These are phyloP conservation scores for Talaromyces thailandensis DNA, from an alignment of 495 filamentous ascomycete genomes.

Conservation along the genomic window DNA sequence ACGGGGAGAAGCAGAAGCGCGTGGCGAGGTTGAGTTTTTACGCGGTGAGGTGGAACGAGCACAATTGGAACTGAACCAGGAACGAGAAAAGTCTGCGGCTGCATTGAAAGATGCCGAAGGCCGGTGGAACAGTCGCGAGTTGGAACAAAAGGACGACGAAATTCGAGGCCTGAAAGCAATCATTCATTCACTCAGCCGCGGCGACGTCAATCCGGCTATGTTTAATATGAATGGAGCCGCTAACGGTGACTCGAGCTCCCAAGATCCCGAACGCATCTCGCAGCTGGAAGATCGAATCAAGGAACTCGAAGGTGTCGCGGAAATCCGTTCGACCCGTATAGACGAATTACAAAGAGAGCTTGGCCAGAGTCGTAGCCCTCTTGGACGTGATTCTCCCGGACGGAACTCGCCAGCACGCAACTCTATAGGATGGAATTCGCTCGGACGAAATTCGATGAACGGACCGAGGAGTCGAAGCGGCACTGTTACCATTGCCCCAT, in stretches of 20 bases:
- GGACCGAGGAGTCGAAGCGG: constrained; percentile 24
- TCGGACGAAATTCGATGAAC: constrained; percentile 4
- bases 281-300: constrained; percentile 66
- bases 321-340: constrained; percentile 65
- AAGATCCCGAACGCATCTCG: constrained; percentile 24
- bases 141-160: constrained; percentile 94
- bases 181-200: constrained; percentile 85
- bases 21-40: constrained; percentile 93
- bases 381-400: constrained; percentile 13
- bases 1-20: constrained; percentile 92
- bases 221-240: constrained; percentile 18
- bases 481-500: constrained; percentile 29
- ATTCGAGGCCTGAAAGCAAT: constrained; percentile 95
- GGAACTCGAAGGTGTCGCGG: constrained; percentile 61
- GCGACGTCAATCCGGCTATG: constrained; percentile 36
- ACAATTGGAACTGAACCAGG: constrained; percentile 79
- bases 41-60: constrained; percentile 92
- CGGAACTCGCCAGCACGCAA: constrained; percentile 6
- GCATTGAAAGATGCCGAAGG: constrained; percentile 44
- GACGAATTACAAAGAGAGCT: constrained; percentile 88
- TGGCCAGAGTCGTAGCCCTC: constrained; percentile 42
- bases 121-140: constrained; percentile 50
- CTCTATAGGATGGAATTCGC: constrained; percentile 13
- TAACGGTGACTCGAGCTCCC: constrained; percentile 11
- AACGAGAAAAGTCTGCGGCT: constrained; percentile 78